Base-by-base conservation (phyloP, 257 asterid species). In the Capsicum chinense region DNA sequence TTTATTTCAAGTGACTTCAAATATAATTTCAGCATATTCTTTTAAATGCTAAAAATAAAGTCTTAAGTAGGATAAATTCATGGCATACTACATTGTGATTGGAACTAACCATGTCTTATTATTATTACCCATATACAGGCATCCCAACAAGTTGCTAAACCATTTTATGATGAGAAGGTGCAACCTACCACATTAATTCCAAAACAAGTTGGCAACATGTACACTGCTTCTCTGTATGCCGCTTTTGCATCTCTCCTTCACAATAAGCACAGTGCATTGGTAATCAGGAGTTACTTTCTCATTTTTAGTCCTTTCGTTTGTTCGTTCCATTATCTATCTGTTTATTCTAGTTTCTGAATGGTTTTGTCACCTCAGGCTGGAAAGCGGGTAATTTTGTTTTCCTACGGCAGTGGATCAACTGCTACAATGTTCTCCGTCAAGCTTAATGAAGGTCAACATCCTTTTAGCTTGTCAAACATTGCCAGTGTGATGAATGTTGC, bases 131-230 rank as follows among this genome's bases (percentile, higher is more conserved):
- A 79, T 88, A 26, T 54, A 79, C 94, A 97, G 99, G 97, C 90
- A 78, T 89, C 98, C 66, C 99, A 97, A 87, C 93, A 86, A 92
- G 98, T 97, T 14, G 94, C 99, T 9, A 97, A 97, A 87, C 92
- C 97, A 16, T 87, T 93, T 19, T 97, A 95, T 44, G 96, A 92
- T 69, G 89, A 86, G 79, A 95, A 93, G 90, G 98, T 97, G 93
- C 92, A 91, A 84, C 99, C 98, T 56, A 83, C 98, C 3, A 97
- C 99, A 64, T 89, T 97, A 83, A 83, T 97, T 80, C 98, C 99
- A 6, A 97, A 97, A 88, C 99, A 97, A 92, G 97, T 97, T 5
- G 99, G 99, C 58, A 97, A 97, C 89, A 97, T 97, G 99, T 97
- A 95, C 83, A 97, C 99, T 33, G 99, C 99, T 82, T 97, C 99